Percentiles rank a stretch among this genome's conserved stretches.
Conservation (phyloP, 2,329 filamentous ascomycete species). For the Magnaporthiopsis poae region DNA sequence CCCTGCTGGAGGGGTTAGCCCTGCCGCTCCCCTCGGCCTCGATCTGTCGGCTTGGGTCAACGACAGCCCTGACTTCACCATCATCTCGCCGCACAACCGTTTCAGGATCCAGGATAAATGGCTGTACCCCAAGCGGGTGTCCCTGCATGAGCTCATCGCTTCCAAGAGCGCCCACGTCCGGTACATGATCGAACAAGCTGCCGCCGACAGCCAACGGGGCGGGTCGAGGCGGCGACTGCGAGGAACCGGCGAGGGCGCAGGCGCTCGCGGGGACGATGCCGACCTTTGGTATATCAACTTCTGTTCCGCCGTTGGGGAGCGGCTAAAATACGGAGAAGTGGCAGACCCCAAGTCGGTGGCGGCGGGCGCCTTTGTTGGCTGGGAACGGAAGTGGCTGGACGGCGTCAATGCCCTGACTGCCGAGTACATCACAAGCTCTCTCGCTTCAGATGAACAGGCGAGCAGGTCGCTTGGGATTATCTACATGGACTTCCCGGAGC, state of each 20-base stretch:
- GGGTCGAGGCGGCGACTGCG: constrained; percentile 11
- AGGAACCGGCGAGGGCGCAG: not conserved
- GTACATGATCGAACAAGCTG: constrained; percentile 26
- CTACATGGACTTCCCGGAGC: constrained; percentile 20
- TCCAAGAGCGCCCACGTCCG: constrained; percentile 29
- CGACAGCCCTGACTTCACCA: constrained; percentile 52
- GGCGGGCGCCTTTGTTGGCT: constrained; percentile 29
- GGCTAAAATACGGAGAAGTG: constrained; percentile 25
- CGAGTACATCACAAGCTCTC: constrained; percentile 21
- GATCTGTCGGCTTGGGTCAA: constrained; percentile 46
- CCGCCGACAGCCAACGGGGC: constrained; percentile 12
- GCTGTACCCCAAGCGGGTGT: constrained; percentile 27
- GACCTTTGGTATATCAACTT: constrained; percentile 32
- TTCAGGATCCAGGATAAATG: constrained; percentile 39
- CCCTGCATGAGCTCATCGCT: constrained; percentile 27
- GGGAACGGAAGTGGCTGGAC: constrained; percentile 25
- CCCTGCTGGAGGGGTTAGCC: not conserved
- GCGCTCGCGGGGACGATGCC: not conserved
- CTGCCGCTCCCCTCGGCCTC: constrained; percentile 23
- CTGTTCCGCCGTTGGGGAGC: constrained; percentile 30
- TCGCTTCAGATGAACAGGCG: constrained; percentile 13
- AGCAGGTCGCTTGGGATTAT: constrained; percentile 19
- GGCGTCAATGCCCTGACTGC: constrained; percentile 32
- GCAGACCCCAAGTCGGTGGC: constrained; percentile 34
- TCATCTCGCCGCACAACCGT: constrained; percentile 26